A percentile compares a stretch with the other conserved stretches of the same genome.
Conservation (phyloP, 2,329 filamentous ascomycete species). For the Blastomyces emzantsi region DNA sequence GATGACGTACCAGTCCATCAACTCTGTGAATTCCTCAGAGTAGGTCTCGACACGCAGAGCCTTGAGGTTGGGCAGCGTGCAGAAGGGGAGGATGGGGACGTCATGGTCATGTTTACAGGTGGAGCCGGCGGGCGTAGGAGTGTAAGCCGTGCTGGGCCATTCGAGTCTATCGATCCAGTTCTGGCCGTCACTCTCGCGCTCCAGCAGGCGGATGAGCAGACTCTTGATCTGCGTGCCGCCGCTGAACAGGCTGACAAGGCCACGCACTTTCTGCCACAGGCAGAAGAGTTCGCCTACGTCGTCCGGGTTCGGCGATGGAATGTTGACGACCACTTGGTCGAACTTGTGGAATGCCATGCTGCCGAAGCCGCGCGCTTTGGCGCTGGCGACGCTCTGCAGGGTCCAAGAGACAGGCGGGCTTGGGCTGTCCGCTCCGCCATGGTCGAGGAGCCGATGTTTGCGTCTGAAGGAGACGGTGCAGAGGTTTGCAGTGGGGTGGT, state of each 20-base stretch:
- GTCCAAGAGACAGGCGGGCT: neutral
- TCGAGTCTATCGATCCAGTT: neutral
- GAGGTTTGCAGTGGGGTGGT: neutral
- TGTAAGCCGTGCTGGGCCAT: neutral
- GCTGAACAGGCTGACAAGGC: conserved; percentile 3
- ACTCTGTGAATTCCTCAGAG: neutral
- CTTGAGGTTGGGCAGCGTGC: neutral
- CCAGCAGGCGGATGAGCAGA: conserved; percentile 5
- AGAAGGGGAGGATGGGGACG: conserved; percentile 1
- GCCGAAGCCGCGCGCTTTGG: neutral
- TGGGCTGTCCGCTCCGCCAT: neutral
- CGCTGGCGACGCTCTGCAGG: neutral
- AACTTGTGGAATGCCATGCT: neutral
- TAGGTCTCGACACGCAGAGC: neutral
- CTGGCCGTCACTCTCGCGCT: neutral
- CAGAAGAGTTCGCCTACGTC: conserved; percentile 2
- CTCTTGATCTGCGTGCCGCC: neutral
- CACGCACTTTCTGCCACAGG: neutral
- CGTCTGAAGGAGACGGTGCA: neutral
- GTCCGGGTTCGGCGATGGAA: neutral
- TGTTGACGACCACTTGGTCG: conserved; percentile 2
- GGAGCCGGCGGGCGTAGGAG: neutral
- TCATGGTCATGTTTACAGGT: neutral
- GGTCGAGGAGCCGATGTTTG: neutral
- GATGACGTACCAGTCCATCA: neutral